phyloP scores from a whole-genome alignment of 2,329 filamentous ascomycete species.

The Talaromyces atroroseus region DNA sequence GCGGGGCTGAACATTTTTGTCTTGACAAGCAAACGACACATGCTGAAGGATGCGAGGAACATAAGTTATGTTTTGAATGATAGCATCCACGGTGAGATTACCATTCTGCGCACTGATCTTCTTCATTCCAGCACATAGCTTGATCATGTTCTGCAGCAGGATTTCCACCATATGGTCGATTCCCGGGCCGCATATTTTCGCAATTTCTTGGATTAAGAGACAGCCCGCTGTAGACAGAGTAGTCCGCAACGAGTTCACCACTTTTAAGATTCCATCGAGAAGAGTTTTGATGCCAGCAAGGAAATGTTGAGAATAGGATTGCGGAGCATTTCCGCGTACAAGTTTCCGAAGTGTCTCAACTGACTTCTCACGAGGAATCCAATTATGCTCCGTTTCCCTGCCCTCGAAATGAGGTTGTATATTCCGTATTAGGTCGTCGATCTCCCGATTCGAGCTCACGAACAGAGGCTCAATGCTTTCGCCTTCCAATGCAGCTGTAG shows the following conservation, averaged over 20 bases:
- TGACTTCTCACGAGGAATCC: constrained; percentile 78
- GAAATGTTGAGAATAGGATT: constrained; percentile 69
- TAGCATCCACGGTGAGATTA: constrained; percentile 71
- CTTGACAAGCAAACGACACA: constrained; percentile 72
- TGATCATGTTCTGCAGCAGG: constrained; percentile 81
- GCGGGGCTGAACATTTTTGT: constrained; percentile 89
- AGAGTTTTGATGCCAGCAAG: constrained; percentile 65
- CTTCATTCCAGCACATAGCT: constrained; percentile 83
- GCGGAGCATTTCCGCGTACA: constrained; percentile 74
- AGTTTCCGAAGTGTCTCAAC: constrained; percentile 70
- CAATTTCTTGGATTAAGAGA: constrained; percentile 76
- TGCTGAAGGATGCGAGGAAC: constrained; percentile 78
- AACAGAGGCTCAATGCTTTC: constrained; percentile 74
- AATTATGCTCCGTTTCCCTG: constrained; percentile 84
- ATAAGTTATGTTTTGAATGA: constrained; percentile 76
- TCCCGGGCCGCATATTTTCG: constrained; percentile 65
- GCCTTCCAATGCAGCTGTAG: constrained; percentile 51
- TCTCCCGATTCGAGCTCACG: constrained; percentile 74
- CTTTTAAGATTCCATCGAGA: constrained; percentile 84
- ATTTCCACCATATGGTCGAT: constrained; percentile 89
- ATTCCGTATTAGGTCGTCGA: constrained; percentile 80
- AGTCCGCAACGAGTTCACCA: constrained; percentile 74
- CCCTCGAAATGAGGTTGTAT: constrained; percentile 83
- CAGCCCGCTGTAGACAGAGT: constrained; percentile 86
- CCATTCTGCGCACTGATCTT: constrained; percentile 85